Conservation (phyloP, 371 early-diverging fungal species). For the Rhizopus arrhizus region DNA sequence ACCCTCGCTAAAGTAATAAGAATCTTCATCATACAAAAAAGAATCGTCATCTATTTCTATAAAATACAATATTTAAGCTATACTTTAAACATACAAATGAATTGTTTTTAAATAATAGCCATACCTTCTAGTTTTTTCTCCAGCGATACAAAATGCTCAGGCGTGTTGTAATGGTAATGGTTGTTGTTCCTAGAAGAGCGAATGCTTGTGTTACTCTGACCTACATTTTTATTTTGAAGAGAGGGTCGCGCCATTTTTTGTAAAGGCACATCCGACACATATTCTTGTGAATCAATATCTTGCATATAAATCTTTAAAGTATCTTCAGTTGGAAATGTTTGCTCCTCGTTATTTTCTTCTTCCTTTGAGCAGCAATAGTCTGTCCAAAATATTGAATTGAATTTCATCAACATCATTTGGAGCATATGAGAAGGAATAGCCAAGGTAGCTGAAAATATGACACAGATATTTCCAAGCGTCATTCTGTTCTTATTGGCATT, state of each 20-base stretch:
- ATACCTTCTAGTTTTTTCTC: constrained; percentile 41
- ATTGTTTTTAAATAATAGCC: neutral
- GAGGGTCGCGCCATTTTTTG: neutral
- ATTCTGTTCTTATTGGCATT: constrained; percentile 86
- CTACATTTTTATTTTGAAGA: constrained; percentile 11
- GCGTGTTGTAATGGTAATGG: constrained; percentile 47
- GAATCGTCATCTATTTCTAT: constrained; percentile 7
- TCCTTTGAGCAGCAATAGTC: neutral
- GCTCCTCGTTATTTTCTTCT: neutral
- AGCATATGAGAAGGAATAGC: constrained; percentile 91
- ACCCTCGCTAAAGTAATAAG: constrained; percentile 14
- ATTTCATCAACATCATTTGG: constrained; percentile 84
- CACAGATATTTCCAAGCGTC: constrained; percentile 92
- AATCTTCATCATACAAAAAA: constrained; percentile 13
- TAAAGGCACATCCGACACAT: neutral
- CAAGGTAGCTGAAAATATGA: constrained; percentile 93
- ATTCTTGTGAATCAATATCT: constrained; percentile 3
- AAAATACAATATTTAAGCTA: neutral
- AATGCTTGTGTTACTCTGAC: constrained; percentile 4
- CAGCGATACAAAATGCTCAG: constrained; percentile 44
- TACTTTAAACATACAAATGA: neutral
- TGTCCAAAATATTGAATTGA: constrained; percentile 83
- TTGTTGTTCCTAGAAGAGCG: constrained; percentile 51
- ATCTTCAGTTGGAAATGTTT: constrained; percentile 2
- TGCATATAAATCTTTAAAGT: constrained; percentile 14